phyloP scores from a whole-genome alignment of 441 rosid species.

The Gossypium schwendimanii region DNA sequence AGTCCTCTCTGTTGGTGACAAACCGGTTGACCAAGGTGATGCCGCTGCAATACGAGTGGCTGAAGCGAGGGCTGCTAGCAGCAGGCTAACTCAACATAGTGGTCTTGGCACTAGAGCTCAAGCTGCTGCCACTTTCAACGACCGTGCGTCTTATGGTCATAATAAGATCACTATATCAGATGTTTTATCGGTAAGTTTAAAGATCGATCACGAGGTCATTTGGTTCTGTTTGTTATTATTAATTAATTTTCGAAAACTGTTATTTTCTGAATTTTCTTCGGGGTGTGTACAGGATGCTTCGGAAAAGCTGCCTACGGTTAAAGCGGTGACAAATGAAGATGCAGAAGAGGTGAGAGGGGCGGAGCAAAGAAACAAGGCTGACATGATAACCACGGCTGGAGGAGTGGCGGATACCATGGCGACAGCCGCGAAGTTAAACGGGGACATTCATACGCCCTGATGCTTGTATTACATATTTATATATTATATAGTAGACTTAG shows the following conservation, averaged over 20 bases:
- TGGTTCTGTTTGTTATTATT: neutral
- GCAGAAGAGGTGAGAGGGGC: slow-evolving; percentile 40
- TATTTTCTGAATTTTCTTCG: neutral
- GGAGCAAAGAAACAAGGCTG: slow-evolving; percentile 35
- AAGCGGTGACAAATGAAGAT: slow-evolving; percentile 31
- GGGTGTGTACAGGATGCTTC: neutral
- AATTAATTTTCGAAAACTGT: neutral
- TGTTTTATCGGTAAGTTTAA: slow-evolving; percentile 28
- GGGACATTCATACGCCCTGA: neutral
- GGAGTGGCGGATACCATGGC: slow-evolving; percentile 53
- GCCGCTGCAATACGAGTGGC: slow-evolving; percentile 49
- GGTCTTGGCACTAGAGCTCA: slow-evolving; percentile 43
- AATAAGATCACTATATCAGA: slow-evolving; percentile 38
- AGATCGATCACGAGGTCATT: no score
- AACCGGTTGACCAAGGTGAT: slow-evolving; percentile 44
- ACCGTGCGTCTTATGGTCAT: slow-evolving; percentile 13
- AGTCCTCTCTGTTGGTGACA: slow-evolving; percentile 38
- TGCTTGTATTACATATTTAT: neutral
- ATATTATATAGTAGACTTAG: neutral
- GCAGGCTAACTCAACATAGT: slow-evolving; percentile 21
- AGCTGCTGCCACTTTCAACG: slow-evolving; percentile 34
- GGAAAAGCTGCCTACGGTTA: neutral
- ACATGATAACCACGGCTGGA: slow-evolving; percentile 37
- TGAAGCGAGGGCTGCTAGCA: slow-evolving; percentile 40
- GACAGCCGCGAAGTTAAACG: slow-evolving; percentile 38